A percentile compares a stretch with the other conserved stretches of the same genome.
These are phyloP conservation scores for Sphaerulina populicola DNA, from an alignment of 2,329 filamentous ascomycete species.

Conservation along the genomic window DNA sequence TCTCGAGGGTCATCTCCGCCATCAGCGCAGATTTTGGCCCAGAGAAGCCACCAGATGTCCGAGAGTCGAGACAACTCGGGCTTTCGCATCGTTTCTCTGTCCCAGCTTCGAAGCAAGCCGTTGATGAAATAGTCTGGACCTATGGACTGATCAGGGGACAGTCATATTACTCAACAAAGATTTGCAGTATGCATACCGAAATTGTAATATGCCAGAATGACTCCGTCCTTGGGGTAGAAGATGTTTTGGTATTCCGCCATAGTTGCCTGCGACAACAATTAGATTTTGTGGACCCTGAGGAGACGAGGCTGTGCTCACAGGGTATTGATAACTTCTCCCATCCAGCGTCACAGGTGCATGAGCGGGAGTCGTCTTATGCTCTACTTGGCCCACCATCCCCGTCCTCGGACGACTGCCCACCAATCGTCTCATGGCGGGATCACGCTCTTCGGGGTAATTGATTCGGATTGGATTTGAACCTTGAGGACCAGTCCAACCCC, in stretches of 20 bases:
- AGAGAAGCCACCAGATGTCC: constrained; percentile 15
- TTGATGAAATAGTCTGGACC: constrained; percentile 1
- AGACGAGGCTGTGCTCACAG: background rate
- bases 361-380: background rate
- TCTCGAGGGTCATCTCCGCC: background rate
- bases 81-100: background rate
- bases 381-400: too few relatives aligned
- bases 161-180: background rate
- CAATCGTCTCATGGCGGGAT: background rate
- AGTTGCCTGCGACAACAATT: background rate
- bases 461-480: background rate
- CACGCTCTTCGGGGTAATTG: background rate
- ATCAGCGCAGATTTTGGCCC: constrained; percentile 9
- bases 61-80: constrained; percentile 11
- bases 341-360: background rate
- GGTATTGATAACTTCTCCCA: constrained; percentile 1
- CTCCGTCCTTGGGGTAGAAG: constrained; percentile 1
- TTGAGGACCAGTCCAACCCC: constrained; percentile 6
- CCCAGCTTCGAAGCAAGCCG: background rate
- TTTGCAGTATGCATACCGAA: background rate
- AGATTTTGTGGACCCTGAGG: background rate
- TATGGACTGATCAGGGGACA: background rate
- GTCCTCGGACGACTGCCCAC: background rate
- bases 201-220: constrained; percentile 7
- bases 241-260: constrained; percentile 3